Conservation (phyloP, 83 land plant species). For the Thuja plicata region DNA sequence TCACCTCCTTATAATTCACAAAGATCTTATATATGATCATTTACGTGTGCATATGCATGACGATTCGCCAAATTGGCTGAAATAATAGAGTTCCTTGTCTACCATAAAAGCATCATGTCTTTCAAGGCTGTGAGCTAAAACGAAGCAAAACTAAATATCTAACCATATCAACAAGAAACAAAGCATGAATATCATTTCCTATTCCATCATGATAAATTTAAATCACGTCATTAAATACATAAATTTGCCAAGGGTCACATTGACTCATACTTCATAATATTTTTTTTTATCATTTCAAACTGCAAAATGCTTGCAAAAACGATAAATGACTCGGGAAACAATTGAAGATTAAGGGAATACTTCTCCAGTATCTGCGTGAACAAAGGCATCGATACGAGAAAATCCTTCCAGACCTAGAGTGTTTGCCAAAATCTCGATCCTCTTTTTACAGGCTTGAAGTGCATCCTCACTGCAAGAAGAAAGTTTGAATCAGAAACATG, state of each 20-base stretch:
- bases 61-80: background rate
- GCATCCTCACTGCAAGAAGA: slow-evolving; percentile 53
- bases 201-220: background rate
- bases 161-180: background rate
- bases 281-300: background rate
- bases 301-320: slow-evolving; percentile 6
- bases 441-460: slow-evolving; percentile 56
- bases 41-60: background rate
- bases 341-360: slow-evolving; percentile 26
- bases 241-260: background rate
- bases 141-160: background rate
- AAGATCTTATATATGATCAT: background rate
- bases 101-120: slow-evolving; percentile 2
- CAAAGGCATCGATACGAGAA: slow-evolving; percentile 88
- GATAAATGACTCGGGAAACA: background rate
- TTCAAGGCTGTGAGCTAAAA: background rate
- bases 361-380: slow-evolving; percentile 83
- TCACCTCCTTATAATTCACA: background rate
- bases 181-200: background rate
- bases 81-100: background rate
- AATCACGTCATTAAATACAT: background rate
- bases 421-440: slow-evolving; percentile 77
- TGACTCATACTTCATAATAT: background rate
- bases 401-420: slow-evolving; percentile 77
- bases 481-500: background rate